Base-by-base conservation (phyloP, 306 rosid species). In the Fagus crenata region DNA sequence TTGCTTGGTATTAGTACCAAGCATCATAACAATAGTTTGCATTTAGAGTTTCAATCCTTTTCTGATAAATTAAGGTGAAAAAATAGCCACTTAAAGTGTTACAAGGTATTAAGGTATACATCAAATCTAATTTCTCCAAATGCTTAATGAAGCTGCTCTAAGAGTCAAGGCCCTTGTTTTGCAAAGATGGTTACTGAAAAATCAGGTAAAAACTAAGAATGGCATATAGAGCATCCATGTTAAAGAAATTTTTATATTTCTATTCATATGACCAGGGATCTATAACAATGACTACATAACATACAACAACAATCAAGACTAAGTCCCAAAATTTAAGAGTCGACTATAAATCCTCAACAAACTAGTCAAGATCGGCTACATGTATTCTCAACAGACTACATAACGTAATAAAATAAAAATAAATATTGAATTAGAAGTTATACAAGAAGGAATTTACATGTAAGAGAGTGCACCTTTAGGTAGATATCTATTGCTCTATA, bases 401-500 rank as follows among this genome's bases (percentile, higher is more conserved):
- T 22, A 22, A 22, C 28, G 28, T 22, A 22, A 22, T 22, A 22
- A 22, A 22, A 22, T 22, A 22, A 22, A 22, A 22, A 22, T 46
- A 7, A 11, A 11, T 46, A 73, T 43, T 46, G 59, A 60, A 60
- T 56, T 32, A 5, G 54, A 18, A 36, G 5, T 4, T 68, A 14
- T 49, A 49, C 69, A 58, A 37, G 14, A 80, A 54, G 63, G 63
- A 22, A 1, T 65, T 37, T 65, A 42, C 40, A 65, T 7, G 67
- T 22, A 32, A 51, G 41, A 63, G 63, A 46, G 7, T 22, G 84
- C 75, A 96, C 99, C 99, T 96, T 96, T 14, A 96, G 80, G 89
- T 85, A 96, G 84, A 96, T 96, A 84, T 96, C 99, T 53, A 89
- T 77, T 81, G 96, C 93, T 80, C 98, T 88, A 58, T 96, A 96